A percentile compares a stretch with the other conserved stretches of the same genome.
These are phyloP conservation scores for Xylaria sp. DNA, from an alignment of 2,329 filamentous ascomycete species.

Conservation along the genomic window DNA sequence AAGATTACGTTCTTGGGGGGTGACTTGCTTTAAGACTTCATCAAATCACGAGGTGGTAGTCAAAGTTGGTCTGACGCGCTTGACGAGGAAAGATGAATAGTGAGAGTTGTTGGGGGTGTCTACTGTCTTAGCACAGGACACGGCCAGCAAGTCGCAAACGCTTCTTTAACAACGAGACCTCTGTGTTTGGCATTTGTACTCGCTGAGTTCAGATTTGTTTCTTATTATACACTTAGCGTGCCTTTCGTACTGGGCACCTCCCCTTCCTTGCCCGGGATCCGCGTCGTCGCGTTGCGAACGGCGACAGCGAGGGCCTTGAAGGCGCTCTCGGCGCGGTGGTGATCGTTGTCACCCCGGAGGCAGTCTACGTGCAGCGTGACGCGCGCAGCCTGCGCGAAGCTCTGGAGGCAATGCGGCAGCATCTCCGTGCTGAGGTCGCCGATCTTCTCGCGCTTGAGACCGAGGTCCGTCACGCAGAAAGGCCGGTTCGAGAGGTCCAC, in stretches of 20 bases:
- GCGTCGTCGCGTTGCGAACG: slow-evolving; percentile 78
- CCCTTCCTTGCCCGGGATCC: slow-evolving; percentile 82
- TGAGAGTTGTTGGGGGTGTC: neutral
- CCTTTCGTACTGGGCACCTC: slow-evolving; percentile 98
- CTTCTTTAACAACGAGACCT: neutral
- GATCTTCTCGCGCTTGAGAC: slow-evolving; percentile 89
- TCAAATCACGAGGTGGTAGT: neutral
- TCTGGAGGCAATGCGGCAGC: slow-evolving; percentile 95
- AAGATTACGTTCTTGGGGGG: neutral
- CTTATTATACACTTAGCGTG: slow-evolving; percentile 71
- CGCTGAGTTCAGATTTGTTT: neutral
- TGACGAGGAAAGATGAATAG: neutral
- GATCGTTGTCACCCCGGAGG: slow-evolving; percentile 90
- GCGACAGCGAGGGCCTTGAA: slow-evolving; percentile 97
- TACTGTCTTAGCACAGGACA: neutral
- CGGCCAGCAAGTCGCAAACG: neutral
- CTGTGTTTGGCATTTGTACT: neutral
- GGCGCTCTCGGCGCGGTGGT: slow-evolving; percentile 94
- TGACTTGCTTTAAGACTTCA: neutral
- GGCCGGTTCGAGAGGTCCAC: slow-evolving; percentile 95
- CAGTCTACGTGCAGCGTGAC: slow-evolving; percentile 97
- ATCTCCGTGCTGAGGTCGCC: slow-evolving; percentile 95
- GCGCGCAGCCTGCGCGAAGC: slow-evolving; percentile 89
- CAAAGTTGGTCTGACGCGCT: neutral
- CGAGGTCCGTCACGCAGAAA: slow-evolving; percentile 84